Evolutionary conservation across 192 early-diverging fungal species (phyloP).

Genomic region (Fimicolochytrium jonesii): DNA sequence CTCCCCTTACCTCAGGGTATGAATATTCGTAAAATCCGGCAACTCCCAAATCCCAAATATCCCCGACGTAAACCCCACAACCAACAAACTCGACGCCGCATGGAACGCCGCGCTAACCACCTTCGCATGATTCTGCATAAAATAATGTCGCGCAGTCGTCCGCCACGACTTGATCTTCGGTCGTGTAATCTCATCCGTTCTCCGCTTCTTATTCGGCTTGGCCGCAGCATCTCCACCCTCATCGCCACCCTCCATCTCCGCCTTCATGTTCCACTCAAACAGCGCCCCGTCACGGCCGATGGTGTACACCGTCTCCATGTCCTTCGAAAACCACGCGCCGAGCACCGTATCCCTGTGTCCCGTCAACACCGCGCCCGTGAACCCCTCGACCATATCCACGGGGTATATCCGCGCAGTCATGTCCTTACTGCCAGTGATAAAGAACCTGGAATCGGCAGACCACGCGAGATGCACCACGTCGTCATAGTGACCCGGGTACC

Average conservation of each 20-base stretch:
- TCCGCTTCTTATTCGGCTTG: conserved; percentile 13
- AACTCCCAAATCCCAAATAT: conserved; percentile 99
- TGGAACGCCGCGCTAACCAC: conserved; percentile 81
- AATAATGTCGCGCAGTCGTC: conserved; percentile 58
- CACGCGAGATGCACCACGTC: conserved; percentile 79
- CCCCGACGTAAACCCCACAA: conserved; percentile 88
- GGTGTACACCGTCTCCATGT: conserved; percentile 71
- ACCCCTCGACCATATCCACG: conserved; percentile 67
- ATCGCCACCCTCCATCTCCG: conserved; percentile 34
- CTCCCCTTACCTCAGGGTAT: conserved; percentile 74
- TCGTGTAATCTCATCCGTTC: not conserved
- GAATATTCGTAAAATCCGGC: conserved; percentile 89
- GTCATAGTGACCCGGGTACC: conserved; percentile 77
- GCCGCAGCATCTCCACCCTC: conserved; percentile 50
- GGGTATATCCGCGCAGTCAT: conserved; percentile 77
- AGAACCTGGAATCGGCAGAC: conserved; percentile 78
- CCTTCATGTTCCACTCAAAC: conserved; percentile 63
- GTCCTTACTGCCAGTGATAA: conserved; percentile 68
- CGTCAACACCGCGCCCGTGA: conserved; percentile 66
- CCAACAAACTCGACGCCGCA: conserved; percentile 62
- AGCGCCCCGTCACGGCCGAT: conserved; percentile 86
- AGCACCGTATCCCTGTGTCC: conserved; percentile 84
- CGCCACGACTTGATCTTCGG: conserved; percentile 14
- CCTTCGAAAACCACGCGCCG: conserved; percentile 76
- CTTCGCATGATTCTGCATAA: conserved; percentile 71